Evolutionary conservation across 352 stramenopile species (phyloP).

Genomic region (Globisporangium radiosum): DNA sequence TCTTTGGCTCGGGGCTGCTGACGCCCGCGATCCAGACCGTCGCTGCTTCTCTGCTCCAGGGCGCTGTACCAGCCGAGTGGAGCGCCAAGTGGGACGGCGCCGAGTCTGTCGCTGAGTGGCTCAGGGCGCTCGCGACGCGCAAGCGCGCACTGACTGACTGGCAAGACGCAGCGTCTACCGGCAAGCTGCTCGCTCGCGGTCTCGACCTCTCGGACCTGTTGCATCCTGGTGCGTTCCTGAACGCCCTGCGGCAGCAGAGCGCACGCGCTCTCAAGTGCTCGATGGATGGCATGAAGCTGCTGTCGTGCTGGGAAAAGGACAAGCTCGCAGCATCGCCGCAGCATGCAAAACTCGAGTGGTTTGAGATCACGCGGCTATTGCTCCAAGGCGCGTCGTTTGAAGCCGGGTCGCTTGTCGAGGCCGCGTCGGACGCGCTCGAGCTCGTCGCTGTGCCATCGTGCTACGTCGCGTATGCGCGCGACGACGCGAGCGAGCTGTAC

Average conservation of each 20-base stretch:
- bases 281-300: slow-evolving; percentile 89
- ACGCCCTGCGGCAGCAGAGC: slow-evolving; percentile 90
- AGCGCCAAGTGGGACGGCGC: slow-evolving; percentile 76
- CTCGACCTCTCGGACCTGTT: slow-evolving; percentile 90
- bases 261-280: slow-evolving; percentile 74
- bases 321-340: slow-evolving; percentile 22
- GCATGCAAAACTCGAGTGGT: slow-evolving; percentile 55
- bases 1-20: slow-evolving; percentile 88
- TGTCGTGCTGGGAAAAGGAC: slow-evolving; percentile 86
- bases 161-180: slow-evolving; percentile 50
- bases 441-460: slow-evolving; percentile 74
- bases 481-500: slow-evolving; percentile 74
- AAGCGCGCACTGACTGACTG: slow-evolving; percentile 81
- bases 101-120: slow-evolving; percentile 66
- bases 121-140: slow-evolving; percentile 73
- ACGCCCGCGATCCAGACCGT: slow-evolving; percentile 85
- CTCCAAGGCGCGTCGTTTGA: slow-evolving; percentile 88
- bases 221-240: slow-evolving; percentile 92
- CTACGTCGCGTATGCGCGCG: slow-evolving; percentile 73
- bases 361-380: slow-evolving; percentile 71
- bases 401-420: slow-evolving; percentile 66
- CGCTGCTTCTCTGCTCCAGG: slow-evolving; percentile 65
- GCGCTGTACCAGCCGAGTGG: slow-evolving; percentile 75
- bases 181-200: slow-evolving; percentile 63
- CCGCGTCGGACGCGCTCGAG: slow-evolving; percentile 76